Base-by-base conservation (phyloP, 495 filamentous ascomycete genomes). In the Xylaria intraflava region DNA sequence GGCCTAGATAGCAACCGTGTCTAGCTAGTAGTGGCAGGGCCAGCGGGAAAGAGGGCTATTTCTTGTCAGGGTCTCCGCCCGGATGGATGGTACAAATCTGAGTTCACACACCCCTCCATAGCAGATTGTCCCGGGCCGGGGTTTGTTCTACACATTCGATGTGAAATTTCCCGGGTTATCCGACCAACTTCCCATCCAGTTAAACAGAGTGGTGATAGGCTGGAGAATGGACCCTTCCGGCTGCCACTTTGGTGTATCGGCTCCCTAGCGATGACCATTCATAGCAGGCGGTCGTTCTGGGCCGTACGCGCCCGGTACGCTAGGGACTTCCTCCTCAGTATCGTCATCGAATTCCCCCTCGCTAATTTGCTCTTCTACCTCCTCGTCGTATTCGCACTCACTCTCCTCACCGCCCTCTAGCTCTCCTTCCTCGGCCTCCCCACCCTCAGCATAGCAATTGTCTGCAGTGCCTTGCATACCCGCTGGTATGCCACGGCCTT, bases 401-500 rank as follows among this genome's bases (percentile, higher is more conserved):
- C 90, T 88, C 29, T 82, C 79, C 38, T 85, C 85, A 24, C 86
- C 86, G n/a, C 85, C 86, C 43, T 89, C 84, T 57, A 89, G 84
- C 50, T 84, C 83, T 49, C 83, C 84, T 51, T 92, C 84, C 44
- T 77, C 69, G 48, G 73, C 68, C 57, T 74, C 68, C 59, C 73
- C 69, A 19, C 68, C 68, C 53, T 74, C 72, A 27, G 62, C 64
- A 48, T 70, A 71, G 49, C 78, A 69, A 61, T 68, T 75, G 51
- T 83, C 83, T 29, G 85, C 72, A 47, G 78, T 77, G 30, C 71
- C 79, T 24, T 78, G 73, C 56, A 80, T 68, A 29, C 66, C 79
- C 62, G 76, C 84, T 24, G 78, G 80, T 46, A 82, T 71, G 43
- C 84, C 87, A 12, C 89, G 81, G 20, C 90, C 89, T 64, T 95